Conservation (phyloP, 768 basidiomycete species). For the Russula brevipes region DNA sequence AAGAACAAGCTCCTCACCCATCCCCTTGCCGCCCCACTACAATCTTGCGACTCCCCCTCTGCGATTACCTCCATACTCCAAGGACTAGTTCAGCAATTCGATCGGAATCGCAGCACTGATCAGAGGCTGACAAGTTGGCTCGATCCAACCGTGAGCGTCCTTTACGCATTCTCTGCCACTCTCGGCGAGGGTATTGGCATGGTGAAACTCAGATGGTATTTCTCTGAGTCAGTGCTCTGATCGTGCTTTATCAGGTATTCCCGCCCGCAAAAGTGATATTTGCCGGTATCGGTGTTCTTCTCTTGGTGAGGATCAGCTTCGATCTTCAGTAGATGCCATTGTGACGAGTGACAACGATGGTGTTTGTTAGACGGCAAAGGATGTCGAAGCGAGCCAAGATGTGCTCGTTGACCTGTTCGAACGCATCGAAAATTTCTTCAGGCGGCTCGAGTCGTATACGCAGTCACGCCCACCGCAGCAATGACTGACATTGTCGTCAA, state of each 20-base stretch:
- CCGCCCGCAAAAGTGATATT: neutral
- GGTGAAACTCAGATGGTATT: neutral
- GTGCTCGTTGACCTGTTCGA: neutral
- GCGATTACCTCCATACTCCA: neutral
- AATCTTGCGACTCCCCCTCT: neutral
- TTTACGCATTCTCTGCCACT: neutral
- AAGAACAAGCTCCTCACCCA: neutral
- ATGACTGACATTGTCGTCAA: neutral
- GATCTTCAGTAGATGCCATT: neutral
- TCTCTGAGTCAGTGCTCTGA: neutral
- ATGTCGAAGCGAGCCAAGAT: neutral
- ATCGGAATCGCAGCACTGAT: neutral
- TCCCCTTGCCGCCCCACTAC: neutral
- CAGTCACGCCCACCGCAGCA: neutral
- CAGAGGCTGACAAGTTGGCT: neutral
- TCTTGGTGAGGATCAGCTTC: neutral
- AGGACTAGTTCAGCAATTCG: neutral
- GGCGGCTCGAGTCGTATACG: neutral
- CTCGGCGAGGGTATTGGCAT: neutral
- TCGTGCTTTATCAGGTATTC: neutral
- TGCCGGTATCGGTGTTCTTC: neutral
- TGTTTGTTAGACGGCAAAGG: neutral
- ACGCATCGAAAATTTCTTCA: neutral
- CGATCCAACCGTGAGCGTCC: neutral
- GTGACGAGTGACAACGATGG: neutral